These are phyloP conservation scores for Vararia minispora DNA, from an alignment of 768 basidiomycete species.

Conservation along the genomic window DNA sequence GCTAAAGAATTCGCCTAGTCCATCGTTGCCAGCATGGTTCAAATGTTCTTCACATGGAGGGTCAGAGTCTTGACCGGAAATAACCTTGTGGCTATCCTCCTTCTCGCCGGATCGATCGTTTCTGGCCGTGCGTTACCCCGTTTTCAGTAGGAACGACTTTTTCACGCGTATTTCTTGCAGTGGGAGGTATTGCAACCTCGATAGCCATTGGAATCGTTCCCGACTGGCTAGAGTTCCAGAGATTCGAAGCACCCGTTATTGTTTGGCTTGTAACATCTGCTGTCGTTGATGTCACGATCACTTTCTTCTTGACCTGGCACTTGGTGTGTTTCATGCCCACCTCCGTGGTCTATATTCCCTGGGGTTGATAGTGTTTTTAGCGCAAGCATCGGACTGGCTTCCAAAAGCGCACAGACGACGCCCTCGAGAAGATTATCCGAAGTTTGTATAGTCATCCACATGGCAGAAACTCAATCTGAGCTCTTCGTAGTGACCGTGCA, in stretches of 20 bases:
- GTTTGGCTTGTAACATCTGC: conserved; percentile 33
- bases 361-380: conserved; percentile 15
- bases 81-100: conserved; percentile 16
- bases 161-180: conserved; percentile 13
- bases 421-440: conserved; percentile 32
- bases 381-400: conserved; percentile 32
- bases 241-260: conserved; percentile 23
- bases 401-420: conserved; percentile 26
- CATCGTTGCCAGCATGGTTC: conserved; percentile 32
- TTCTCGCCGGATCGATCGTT: conserved; percentile 17
- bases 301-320: conserved; percentile 30
- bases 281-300: conserved; percentile 31
- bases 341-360: background rate
- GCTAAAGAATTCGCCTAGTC: conserved; percentile 20
- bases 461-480: background rate
- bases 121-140: conserved; percentile 18
- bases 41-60: conserved; percentile 37
- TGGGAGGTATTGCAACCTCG: conserved; percentile 24
- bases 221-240: conserved; percentile 23
- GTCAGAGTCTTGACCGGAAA: conserved; percentile 25
- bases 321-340: conserved; percentile 21
- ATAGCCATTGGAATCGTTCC: conserved; percentile 21
- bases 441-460: conserved; percentile 14
- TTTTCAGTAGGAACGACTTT: background rate
- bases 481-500: conserved; percentile 24